Evolutionary conservation across 1,139 yeast genomes (phyloP).

Genomic region (Taphrina wiesneri): DNA sequence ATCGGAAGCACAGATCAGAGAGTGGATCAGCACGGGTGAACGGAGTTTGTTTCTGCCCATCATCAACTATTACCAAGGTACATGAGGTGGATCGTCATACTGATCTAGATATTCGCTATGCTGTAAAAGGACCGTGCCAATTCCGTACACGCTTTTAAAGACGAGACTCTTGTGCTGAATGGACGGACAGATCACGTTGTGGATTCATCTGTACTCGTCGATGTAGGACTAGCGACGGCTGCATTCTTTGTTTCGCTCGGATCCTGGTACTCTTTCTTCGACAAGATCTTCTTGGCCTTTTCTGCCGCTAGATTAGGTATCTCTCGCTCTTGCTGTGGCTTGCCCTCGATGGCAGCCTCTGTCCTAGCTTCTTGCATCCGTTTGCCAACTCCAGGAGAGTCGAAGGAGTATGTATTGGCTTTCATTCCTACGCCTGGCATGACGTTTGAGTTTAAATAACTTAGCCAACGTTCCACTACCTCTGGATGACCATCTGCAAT

Average conservation of each 20-base stretch:
- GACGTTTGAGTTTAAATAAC: conserved; percentile 75
- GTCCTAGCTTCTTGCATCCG: conserved; percentile 16
- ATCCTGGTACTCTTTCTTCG: conserved; percentile 7
- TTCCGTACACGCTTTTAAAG: neutral
- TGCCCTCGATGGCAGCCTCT: conserved; percentile 8
- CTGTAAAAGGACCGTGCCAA: neutral
- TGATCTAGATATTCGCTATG: too few relatives aligned
- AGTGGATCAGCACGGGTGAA: neutral
- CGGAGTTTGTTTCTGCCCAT: neutral
- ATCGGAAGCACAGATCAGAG: neutral
- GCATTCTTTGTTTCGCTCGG: neutral
- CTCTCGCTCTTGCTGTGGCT: conserved; percentile 4
- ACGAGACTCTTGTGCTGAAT: neutral
- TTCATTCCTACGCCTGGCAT: conserved; percentile 80
- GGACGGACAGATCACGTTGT: neutral
- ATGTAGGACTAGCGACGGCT: neutral
- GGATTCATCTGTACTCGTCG: neutral
- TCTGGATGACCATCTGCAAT: conserved; percentile 88
- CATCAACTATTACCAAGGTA: neutral
- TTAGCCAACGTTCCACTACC: conserved; percentile 76
- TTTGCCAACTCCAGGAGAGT: conserved; percentile 21
- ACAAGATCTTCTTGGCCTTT: conserved; percentile 19
- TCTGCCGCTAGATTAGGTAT: conserved; percentile 20
- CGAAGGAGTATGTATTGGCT: conserved; percentile 50
- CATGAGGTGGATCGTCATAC: neutral